These are phyloP conservation scores for Dendrobium catenatum DNA, from an alignment of 106 monocot species.

Conservation along the genomic window DNA sequence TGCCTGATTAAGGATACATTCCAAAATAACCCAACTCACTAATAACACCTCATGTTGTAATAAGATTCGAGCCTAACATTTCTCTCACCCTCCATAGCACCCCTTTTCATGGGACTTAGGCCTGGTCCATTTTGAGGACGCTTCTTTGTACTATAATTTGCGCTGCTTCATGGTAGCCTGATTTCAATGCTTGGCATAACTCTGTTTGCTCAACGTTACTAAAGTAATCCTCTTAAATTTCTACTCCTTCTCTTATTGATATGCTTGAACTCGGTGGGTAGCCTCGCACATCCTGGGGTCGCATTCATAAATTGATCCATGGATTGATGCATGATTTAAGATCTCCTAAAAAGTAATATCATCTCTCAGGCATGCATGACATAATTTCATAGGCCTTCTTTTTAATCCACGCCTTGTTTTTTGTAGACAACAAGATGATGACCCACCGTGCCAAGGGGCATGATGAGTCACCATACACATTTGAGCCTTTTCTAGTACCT, in stretches of 20 bases:
- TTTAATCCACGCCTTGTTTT: too few species aligned
- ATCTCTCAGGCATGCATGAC: too few species aligned
- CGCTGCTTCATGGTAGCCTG: too few species aligned
- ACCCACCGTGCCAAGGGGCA: too few species aligned
- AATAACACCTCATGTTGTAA: neutral
- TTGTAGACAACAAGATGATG: too few species aligned
- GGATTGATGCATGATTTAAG: too few species aligned
- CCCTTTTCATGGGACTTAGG: conserved; percentile 12
- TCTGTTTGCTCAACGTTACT: neutral
- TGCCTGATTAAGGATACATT: conserved; percentile 10
- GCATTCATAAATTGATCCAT: too few species aligned
- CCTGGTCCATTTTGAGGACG: conserved; percentile 9
- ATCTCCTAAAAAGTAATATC: too few species aligned
- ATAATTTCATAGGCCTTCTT: too few species aligned
- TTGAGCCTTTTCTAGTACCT: too few species aligned
- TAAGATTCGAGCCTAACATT: neutral
- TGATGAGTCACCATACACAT: too few species aligned
- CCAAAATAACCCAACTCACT: conserved; percentile 18
- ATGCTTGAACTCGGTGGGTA: conserved; percentile 25
- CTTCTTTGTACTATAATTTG: conserved; percentile 9
- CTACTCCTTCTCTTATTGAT: conserved; percentile 30
- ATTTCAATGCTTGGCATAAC: too few species aligned
- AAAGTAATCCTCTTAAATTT: conserved; percentile 22
- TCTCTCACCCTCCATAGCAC: conserved; percentile 14
- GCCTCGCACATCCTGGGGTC: neutral